Evolutionary conservation across 1,284 basidiomycete species (phyloP), one percentile per base, ranked within the genome.

Genomic region (Naganishia albida): DNA sequence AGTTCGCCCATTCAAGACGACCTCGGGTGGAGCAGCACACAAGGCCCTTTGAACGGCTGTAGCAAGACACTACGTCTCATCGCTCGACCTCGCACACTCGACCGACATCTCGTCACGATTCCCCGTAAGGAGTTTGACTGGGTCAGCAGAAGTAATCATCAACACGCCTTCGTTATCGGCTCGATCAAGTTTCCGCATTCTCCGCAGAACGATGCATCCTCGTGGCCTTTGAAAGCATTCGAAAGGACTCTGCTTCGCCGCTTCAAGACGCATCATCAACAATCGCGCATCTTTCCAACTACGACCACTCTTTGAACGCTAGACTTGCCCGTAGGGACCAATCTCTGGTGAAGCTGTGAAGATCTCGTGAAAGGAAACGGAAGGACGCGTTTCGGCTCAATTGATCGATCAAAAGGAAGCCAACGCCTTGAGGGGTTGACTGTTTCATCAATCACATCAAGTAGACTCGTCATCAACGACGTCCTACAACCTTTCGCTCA

Each of bases 341-440:
- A 18, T 20, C 10, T 10, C n/a, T 20, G 16, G 23, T n/a, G 10
- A 12, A 48, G 10, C 20, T 23, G n/a, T 25, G 10, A 4, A 12
- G n/a, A 48, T 6, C 4, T 20, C 20, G 13, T 48, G 15, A 20
- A 48, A 48, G 23, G 46, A 13, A 48, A 48, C 6, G 6, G 18
- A 20, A 34, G 10, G 34, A 34, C 34, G 34, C 34, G 34, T 34
- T 34, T 34, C 34, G 10, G 6, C 6, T 34, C 10, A 20, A 6
- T 48, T 48, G 46, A 48, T 48, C 46, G 46, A 60, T 60, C 46
- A 49, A 60, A 59, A 60, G 57, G 57, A 60, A 49, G 57, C 30
- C 39, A 50, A 46, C 28, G 34, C 20, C 38, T 30, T 50, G 16
- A 50, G 46, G 54, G 57, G 18, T 13, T 20, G 10, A 7, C 10